Evolutionary conservation across 352 stramenopile genomes (phyloP).

Genomic region (Aphanomyces invadans): DNA sequence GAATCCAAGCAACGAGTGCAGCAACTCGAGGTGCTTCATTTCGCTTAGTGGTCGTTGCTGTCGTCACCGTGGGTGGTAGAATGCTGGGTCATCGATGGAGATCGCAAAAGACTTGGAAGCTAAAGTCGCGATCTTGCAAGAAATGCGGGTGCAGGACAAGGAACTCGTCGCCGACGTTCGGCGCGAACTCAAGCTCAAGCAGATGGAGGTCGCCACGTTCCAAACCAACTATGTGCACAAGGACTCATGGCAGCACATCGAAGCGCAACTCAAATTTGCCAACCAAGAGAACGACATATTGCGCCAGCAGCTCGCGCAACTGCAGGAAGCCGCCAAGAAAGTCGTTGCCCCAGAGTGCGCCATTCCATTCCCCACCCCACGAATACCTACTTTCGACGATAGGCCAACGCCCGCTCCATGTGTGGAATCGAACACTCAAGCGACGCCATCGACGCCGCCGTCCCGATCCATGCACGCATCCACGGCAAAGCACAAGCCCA

Average conservation of each 20-base stretch:
- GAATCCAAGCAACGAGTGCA: constrained; percentile 34
- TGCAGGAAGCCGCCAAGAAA: constrained; percentile 42
- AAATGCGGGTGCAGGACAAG: constrained; percentile 56
- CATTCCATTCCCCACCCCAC: no score
- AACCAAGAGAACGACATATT: constrained; percentile 28
- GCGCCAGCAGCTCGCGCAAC: constrained; percentile 33
- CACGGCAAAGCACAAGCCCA: constrained; percentile 5
- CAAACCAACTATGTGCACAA: constrained; percentile 33
- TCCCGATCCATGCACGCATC: no score
- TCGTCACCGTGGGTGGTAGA: neutral
- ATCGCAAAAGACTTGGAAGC: constrained; percentile 39
- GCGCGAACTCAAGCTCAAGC: constrained; percentile 47
- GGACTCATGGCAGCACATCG: constrained; percentile 15
- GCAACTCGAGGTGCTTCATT: constrained; percentile 29
- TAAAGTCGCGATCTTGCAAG: constrained; percentile 56
- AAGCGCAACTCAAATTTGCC: constrained; percentile 31
- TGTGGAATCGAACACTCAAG: no score
- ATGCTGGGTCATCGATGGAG: constrained; percentile 6
- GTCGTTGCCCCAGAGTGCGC: neutral
- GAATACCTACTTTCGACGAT: no score
- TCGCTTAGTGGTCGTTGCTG: neutral
- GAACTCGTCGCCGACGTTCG: constrained; percentile 47
- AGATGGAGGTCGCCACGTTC: constrained; percentile 38
- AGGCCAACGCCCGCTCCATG: no score
- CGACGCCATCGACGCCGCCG: no score